Percentiles rank a stretch among this genome's conserved stretches.
Evolutionary conservation across 2,329 filamentous ascomycete species (phyloP).

Genomic region (Pseudogymnoascus sp.): DNA sequence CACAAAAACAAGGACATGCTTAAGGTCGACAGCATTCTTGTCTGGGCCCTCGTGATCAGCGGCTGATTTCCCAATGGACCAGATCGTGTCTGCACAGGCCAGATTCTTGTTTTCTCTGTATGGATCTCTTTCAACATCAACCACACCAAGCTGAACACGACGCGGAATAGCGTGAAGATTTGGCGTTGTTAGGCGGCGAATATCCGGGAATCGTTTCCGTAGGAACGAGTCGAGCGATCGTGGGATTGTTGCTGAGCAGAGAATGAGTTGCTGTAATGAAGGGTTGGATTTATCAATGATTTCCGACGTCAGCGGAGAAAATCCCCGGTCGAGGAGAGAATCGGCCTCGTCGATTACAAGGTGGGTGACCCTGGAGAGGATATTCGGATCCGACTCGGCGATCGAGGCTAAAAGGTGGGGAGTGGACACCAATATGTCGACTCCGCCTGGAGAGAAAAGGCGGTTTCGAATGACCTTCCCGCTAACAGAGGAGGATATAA

Average conservation of each 20-base stretch:
- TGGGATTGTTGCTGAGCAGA: slow-evolving; percentile 95
- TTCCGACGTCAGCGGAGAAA: slow-evolving; percentile 70
- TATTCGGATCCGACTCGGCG: slow-evolving; percentile 79
- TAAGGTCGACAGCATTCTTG: slow-evolving; percentile 55
- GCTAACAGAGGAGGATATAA: slow-evolving; percentile 70
- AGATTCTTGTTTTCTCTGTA: slow-evolving; percentile 89
- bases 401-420: slow-evolving; percentile 86
- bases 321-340: slow-evolving; percentile 88
- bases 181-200: slow-evolving; percentile 80
- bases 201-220: slow-evolving; percentile 71
- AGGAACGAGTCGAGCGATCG: slow-evolving; percentile 79
- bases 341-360: slow-evolving; percentile 93
- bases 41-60: slow-evolving; percentile 47
- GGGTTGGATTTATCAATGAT: slow-evolving; percentile 77
- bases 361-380: slow-evolving; percentile 84
- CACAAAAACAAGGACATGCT: slow-evolving; percentile 89
- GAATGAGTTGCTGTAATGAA: slow-evolving; percentile 74
- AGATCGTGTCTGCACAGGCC: slow-evolving; percentile 90
- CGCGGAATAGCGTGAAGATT: slow-evolving; percentile 94
- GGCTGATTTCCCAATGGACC: slow-evolving; percentile 77
- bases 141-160: slow-evolving; percentile 84
- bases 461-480: slow-evolving; percentile 74
- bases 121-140: slow-evolving; percentile 85
- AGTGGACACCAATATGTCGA: slow-evolving; percentile 81
- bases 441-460: slow-evolving; percentile 69